phyloP scores from a whole-genome alignment of 176 grass and related monocot species.

The Canna indica region DNA sequence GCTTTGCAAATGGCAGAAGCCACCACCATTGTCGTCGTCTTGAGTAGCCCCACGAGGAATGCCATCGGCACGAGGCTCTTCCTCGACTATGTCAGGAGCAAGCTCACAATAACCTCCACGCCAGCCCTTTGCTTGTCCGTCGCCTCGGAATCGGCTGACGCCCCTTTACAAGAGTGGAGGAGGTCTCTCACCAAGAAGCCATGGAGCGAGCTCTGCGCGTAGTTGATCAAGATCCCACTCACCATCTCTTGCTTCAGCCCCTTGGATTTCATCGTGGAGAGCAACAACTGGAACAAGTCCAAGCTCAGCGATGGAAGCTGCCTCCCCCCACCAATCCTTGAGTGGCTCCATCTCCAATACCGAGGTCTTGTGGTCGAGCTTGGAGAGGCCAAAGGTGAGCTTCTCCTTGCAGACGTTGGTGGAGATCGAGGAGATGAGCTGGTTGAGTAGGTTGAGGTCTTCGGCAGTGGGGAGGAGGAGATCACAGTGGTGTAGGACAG shows the following conservation, averaged over 20 bases:
- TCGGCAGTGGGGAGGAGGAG: constrained; percentile 55
- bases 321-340: constrained; percentile 83
- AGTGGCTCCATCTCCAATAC: constrained; percentile 24
- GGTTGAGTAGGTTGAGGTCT: constrained; percentile 45
- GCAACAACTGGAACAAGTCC: constrained; percentile 68
- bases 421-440: constrained; percentile 44
- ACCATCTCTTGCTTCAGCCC: constrained; percentile 92
- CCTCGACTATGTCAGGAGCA: constrained; percentile 70
- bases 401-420: constrained; percentile 88
- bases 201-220: constrained; percentile 71
- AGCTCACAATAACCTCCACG: constrained; percentile 50
- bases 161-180: constrained; percentile 18
- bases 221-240: constrained; percentile 68
- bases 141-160: constrained; percentile 24
- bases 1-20: constrained; percentile 49
- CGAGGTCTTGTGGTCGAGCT: constrained; percentile 38
- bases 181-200: constrained; percentile 54
- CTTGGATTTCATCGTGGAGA: constrained; percentile 66
- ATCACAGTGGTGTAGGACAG: constrained; percentile 74
- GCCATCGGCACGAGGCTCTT: constrained; percentile 75
- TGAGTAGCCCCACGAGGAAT: constrained; percentile 76
- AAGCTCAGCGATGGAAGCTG: constrained; percentile 39
- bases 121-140: constrained; percentile 51
- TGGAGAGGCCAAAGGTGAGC: constrained; percentile 58
- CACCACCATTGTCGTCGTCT: constrained; percentile 44